Base-by-base conservation (phyloP, 768 basidiomycete species). In the Sporobolomyces phaffii region DNA sequence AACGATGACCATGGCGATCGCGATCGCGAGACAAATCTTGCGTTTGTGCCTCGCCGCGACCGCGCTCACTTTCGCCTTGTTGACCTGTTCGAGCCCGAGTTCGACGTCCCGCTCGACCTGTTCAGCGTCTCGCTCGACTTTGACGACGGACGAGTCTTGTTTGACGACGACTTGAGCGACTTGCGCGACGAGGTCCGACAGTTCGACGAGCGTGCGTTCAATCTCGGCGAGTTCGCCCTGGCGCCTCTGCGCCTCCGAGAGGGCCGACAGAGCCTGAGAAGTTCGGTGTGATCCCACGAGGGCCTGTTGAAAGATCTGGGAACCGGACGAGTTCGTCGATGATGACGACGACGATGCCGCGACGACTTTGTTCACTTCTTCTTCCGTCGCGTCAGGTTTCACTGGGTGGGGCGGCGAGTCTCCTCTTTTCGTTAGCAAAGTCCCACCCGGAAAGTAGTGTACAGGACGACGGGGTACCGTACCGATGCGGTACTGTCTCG, bases 11-110 rank as follows among this genome's bases (percentile, higher is more conserved):
- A 68, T 28, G 29, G 33, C 29, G 2, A 60, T 15, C 10, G 24
- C 66, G n/a, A 68, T 31, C 36, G 41, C 66, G 1, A 44, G 43
- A 41, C 66, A 68, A n/a, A 68, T 28, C 57, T 68, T 68, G 38
- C 61, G 47, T 50, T 62, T 62, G 56, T 68, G 66, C 15, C 66
- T 34, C 31, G 66, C 44, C 0, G 61, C 66, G 26, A 31, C 40
- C 29, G 66, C 66, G 20, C 29, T 43, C 28, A 59, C 17, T 2
- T 26, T 29, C 5, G 66, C 60, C 8, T 31, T 24, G 8, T 34
- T 18, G n/a, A 68, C 38, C 24, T 50, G 20, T 22, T 40, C 10
- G 18, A 33, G 4, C n/a, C 56, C 66, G 9, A 15, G 20, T 31
- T 68, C 66, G 26, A 68, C 5, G 57, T 68, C 66, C 14, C 17